Conservation (phyloP, 2,329 filamentous ascomycete genomes). For the Neopestalotiopsis clavispora region DNA sequence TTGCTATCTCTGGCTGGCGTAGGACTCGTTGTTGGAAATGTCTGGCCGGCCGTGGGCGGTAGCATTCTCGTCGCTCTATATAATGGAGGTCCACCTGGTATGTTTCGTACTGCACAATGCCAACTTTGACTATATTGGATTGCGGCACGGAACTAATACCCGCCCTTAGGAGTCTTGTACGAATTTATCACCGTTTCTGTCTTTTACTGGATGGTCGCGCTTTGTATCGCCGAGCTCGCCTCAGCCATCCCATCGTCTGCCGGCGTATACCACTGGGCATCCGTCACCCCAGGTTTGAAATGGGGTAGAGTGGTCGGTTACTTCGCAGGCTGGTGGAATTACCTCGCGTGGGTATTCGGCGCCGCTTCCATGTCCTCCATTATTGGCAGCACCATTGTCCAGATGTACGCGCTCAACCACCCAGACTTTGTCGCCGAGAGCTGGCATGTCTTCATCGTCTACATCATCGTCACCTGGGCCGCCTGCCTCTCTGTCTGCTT, state of each 20-base stretch:
- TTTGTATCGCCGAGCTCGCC: constrained; percentile 64
- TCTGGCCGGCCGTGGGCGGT: constrained; percentile 41
- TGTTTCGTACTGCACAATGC: background rate
- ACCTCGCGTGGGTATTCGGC: constrained; percentile 46
- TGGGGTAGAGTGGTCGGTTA: constrained; percentile 56
- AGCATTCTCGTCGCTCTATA: constrained; percentile 50
- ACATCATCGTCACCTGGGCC: constrained; percentile 45
- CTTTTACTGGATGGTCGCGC: constrained; percentile 64
- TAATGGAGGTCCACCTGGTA: constrained; percentile 62
- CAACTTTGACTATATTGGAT: too few relatives aligned
- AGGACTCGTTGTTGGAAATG: constrained; percentile 20
- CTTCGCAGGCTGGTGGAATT: constrained; percentile 53
- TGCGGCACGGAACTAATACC: background rate
- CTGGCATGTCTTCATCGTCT: constrained; percentile 51
- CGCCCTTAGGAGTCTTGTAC: constrained; percentile 57
- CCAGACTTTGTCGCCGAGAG: constrained; percentile 38
- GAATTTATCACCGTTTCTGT: constrained; percentile 56
- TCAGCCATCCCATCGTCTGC: constrained; percentile 65
- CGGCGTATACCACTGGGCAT: constrained; percentile 67
- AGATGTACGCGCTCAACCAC: constrained; percentile 50
- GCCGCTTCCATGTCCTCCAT: constrained; percentile 46
- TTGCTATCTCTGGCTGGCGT: constrained; percentile 19
- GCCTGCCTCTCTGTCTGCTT: constrained; percentile 52
- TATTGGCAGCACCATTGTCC: constrained; percentile 45
- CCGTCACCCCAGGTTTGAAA: constrained; percentile 57